Evolutionary conservation across 495 filamentous ascomycete genomes (phyloP).

Genomic region (Staphylotrichum tortipilum): DNA sequence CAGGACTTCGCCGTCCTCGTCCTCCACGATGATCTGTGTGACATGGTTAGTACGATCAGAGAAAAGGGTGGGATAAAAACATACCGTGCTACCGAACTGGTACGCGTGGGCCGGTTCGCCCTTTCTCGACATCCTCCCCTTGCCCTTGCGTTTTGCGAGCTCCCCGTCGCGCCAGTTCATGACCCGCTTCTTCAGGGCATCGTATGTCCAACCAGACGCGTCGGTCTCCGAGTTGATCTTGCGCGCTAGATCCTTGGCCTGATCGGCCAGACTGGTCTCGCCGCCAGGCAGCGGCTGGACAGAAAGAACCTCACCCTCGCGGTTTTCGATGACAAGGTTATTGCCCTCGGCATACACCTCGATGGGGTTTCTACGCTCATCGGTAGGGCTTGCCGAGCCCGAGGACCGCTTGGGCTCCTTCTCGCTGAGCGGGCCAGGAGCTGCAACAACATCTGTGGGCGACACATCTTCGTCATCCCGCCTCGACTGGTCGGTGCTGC

Average conservation of each 20-base stretch:
- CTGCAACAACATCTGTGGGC: constrained; percentile 18
- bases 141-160: constrained; percentile 50
- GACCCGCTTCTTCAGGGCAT: constrained; percentile 41
- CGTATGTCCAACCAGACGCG: constrained; percentile 36
- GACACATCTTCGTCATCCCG: constrained; percentile 18
- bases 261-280: constrained; percentile 26
- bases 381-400: constrained; percentile 3
- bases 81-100: constrained; percentile 81
- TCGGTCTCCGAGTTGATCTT: constrained; percentile 37
- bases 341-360: constrained; percentile 78
- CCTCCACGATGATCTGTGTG: constrained; percentile 84
- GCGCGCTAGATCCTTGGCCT: constrained; percentile 27
- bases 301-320: constrained; percentile 74
- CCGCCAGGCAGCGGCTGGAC: constrained; percentile 23
- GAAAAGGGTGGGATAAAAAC: not conserved
- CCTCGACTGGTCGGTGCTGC: constrained; percentile 8
- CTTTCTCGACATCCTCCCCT: constrained; percentile 38
- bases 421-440: not conserved
- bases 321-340: constrained; percentile 75
- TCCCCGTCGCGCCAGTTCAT: constrained; percentile 48
- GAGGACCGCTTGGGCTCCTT: constrained; percentile 9
- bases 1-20: constrained; percentile 94
- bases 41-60: constrained; percentile 11
- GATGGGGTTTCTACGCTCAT: constrained; percentile 34
- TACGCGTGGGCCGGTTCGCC: constrained; percentile 74